Evolutionary conservation across 305 asterid species (phyloP).

Genomic region (Vinca major): DNA sequence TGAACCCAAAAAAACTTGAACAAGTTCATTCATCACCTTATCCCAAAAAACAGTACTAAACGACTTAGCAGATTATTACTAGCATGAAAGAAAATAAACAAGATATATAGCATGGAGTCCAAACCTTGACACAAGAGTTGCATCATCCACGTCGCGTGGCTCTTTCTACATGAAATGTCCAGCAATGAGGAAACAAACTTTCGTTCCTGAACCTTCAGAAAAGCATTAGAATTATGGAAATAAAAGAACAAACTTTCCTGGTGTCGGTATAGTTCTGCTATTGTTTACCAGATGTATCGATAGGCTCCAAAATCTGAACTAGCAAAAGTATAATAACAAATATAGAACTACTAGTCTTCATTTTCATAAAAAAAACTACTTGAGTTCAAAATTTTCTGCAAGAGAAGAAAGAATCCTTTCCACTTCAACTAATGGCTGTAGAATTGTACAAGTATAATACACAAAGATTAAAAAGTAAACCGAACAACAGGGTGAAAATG

Average conservation of each 20-base stretch:
- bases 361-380: neutral
- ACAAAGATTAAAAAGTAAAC: neutral
- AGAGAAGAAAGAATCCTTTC: too few species aligned
- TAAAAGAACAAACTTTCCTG: neutral
- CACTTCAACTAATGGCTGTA: neutral
- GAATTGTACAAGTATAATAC: conserved; percentile 7
- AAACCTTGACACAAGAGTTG: neutral
- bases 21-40: too few species aligned
- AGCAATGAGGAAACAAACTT: neutral
- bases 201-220: neutral
- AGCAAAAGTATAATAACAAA: neutral
- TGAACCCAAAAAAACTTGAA: too few species aligned
- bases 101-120: neutral
- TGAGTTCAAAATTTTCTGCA: neutral
- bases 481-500: neutral
- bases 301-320: neutral
- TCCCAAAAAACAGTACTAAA: too few species aligned
- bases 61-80: too few species aligned
- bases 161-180: neutral
- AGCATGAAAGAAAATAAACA: too few species aligned
- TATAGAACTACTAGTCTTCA: neutral
- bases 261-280: neutral
- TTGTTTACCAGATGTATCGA: neutral
- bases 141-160: neutral
- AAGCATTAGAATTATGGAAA: neutral